These are phyloP conservation scores for Ceratocystis alfenasii DNA, from an alignment of 2,329 filamentous ascomycete genomes.

Conservation along the genomic window DNA sequence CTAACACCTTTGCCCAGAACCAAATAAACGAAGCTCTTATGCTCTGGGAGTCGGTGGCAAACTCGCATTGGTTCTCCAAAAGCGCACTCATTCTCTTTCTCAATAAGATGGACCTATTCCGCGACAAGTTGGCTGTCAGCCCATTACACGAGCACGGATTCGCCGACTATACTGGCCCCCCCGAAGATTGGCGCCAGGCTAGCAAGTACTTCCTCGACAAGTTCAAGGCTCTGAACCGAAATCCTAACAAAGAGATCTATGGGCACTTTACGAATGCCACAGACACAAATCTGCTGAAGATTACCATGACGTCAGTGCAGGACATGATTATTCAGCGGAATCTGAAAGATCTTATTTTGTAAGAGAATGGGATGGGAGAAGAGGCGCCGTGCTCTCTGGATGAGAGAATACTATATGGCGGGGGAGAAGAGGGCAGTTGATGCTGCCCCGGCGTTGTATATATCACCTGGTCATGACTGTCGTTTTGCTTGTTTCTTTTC, in stretches of 20 bases:
- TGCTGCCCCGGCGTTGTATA: not conserved
- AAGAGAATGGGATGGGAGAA: conserved; percentile 19
- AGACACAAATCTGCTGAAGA: conserved; percentile 65
- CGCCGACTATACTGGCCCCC: conserved; percentile 63
- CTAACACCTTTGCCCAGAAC: conserved; percentile 42
- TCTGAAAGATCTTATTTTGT: conserved; percentile 65
- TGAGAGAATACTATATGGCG: not conserved
- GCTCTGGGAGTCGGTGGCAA: conserved; percentile 76
- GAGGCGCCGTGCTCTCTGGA: not conserved
- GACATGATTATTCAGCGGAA: conserved; percentile 82
- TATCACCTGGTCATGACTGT: not conserved
- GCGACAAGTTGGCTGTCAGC: conserved; percentile 58
- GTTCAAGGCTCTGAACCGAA: conserved; percentile 63
- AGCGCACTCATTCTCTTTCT: conserved; percentile 74
- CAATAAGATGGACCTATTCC: conserved; percentile 81
- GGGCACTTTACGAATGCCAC: conserved; percentile 52
- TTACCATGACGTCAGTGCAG: conserved; percentile 75
- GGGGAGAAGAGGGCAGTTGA: not conserved
- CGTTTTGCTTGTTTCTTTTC: not conserved
- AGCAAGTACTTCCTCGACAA: conserved; percentile 75
- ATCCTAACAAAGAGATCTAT: conserved; percentile 51
- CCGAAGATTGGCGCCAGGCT: conserved; percentile 59
- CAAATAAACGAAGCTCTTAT: conserved; percentile 86
- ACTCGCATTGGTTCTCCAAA: conserved; percentile 75
- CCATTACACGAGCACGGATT: conserved; percentile 64